Base-by-base conservation (phyloP, 1,139 yeast species). In the Geotrichum reessii region DNA sequence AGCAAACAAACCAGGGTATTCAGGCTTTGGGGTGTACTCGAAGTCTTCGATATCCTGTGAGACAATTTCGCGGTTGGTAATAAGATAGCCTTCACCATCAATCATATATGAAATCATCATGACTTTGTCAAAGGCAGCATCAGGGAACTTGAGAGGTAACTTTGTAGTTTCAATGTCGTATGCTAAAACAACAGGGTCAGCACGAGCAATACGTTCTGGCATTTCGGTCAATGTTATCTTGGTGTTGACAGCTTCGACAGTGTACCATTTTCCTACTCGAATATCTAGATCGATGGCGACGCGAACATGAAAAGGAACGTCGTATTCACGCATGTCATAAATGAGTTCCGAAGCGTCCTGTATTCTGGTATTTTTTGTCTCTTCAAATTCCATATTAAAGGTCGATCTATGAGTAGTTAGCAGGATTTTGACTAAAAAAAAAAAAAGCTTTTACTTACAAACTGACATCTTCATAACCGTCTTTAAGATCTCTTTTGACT, bases 81-180 rank as follows among this genome's bases (percentile, higher is more conserved):
- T 95, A 46, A 95, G 76, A 69, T 76, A 95, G 50, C 99, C 99
- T 66, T 90, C 96, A 6, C 99, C 99, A 69, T 95, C 99, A 62
- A 95, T 91, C 99, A 95, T 95, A 73, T 95, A 95, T 1, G 99
- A 95, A 59, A 95, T 93, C 99, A 95, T 95, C 98, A 95, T 95
- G 52, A 95, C 81, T 72, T 90, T 96, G 74, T 95, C 99, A n/a
- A 87, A 78, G 22, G 87, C 78, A 3, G 97, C 82, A 68, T 90
- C 99, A 0, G 99, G 99, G 65, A 95, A 95, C 70, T 95, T 95
- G 60, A 95, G 79, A 0, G 99, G 98, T 19, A 95, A 91, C 71
- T 95, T 95, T 3, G 98, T 91, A 1, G 99, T 95, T 77, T 95
- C 99, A 58, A 95, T 95, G 80, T 95, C 99, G 70, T 89, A 95